These are phyloP conservation scores for Knoxdaviesia proteae DNA, from an alignment of 2,329 filamentous ascomycete genomes.

Conservation along the genomic window DNA sequence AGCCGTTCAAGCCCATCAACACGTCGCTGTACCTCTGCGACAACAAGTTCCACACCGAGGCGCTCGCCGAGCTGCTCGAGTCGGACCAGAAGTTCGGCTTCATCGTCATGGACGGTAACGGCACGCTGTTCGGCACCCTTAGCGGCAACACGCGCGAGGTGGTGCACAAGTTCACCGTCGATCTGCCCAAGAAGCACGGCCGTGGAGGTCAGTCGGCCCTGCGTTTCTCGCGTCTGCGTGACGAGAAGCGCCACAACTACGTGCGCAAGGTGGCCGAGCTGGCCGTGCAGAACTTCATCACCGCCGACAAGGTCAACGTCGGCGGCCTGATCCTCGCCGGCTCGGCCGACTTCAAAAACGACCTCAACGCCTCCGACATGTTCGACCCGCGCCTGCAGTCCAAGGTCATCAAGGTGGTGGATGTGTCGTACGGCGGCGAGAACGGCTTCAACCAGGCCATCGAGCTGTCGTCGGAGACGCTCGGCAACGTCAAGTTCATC, in stretches of 20 bases:
- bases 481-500: conserved; percentile 99
- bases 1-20: conserved; percentile 99
- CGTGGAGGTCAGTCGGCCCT: conserved; percentile 99
- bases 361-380: conserved; percentile 91
- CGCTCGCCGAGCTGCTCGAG: conserved; percentile 87
- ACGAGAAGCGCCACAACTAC: conserved; percentile 99
- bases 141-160: conserved; percentile 95
- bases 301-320: conserved; percentile 94
- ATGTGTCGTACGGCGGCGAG: conserved; percentile 96
- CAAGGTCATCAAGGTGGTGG: conserved; percentile 99
- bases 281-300: conserved; percentile 98
- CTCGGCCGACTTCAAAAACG: conserved; percentile 98
- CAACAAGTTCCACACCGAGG: conserved; percentile 99
- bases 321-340: conserved; percentile 87
- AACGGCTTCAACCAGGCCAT: conserved; percentile 99
- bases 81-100: conserved; percentile 99
- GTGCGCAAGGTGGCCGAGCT: conserved; percentile 96
- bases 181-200: conserved; percentile 98
- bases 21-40: conserved; percentile 98
- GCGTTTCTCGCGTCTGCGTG: conserved; percentile 97
- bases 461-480: conserved; percentile 80
- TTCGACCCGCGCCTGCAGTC: conserved; percentile 78
- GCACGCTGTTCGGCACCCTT: conserved; percentile 85
- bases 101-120: conserved; percentile 99
- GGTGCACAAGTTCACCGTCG: conserved; percentile 94